Base-by-base conservation (phyloP, 345 rosid genomes). In the Euphorbia lathyris region DNA sequence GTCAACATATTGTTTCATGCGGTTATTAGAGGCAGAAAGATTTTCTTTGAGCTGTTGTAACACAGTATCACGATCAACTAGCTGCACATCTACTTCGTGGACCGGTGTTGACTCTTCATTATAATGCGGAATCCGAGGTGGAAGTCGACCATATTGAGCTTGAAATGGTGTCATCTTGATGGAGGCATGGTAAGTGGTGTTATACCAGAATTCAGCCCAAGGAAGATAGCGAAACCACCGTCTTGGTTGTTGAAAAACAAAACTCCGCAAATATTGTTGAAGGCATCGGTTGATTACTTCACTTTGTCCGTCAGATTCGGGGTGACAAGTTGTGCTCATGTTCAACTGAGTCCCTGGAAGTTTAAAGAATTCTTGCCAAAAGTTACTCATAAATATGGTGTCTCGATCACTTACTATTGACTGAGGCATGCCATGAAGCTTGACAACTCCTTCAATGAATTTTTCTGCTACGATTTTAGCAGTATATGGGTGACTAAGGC, bases 31-130 rank as follows among this genome's bases (percentile, higher is more conserved):
- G 4, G 52, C 9, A 0, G 3, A 0, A 1, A 52, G 7, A 23
- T 23, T 68, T 0, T 0, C 17, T 1, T 36, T 56, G 1, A 55
- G 48, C 0, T 36, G 34, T 0, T 1, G 2, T 5, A 68, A 0
- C 7, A 68, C 0, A 1, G 4, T 61, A 52, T 68, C 63, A 0
- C 12, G 0, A 22, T 13, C 2, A 10, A 38, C 26, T 26, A 50
- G 30, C 2, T 2, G 12, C 11, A 53, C 11, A 3, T 68, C 17
- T 0, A 38, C 61, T 16, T 53, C 23, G 2, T 68, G 2, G 0
- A 53, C 51, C 0, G 34, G 23, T 16, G 7, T 26, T 0, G 2
- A 0, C 0, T 23, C 52, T 7, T 11, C 51, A 3, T 36, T 0
- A 1, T 68, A 68, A 2, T 1, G 0, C 0, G 71, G 63, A 0